Conservation (phyloP, 2,329 filamentous ascomycete species). For the Paraphoma chrysanthemicola region DNA sequence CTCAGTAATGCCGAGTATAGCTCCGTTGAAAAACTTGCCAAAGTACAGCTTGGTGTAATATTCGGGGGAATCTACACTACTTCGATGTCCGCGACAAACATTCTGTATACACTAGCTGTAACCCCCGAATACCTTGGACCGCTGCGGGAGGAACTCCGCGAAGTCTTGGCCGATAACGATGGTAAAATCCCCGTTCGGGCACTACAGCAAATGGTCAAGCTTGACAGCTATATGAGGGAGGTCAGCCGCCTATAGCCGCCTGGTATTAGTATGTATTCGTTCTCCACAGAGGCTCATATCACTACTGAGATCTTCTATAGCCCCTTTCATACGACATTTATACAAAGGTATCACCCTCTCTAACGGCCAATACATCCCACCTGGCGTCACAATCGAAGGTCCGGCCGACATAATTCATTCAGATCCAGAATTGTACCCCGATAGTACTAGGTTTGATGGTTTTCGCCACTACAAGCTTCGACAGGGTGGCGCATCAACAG, state of each 20-base stretch:
- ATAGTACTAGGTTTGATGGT: slow-evolving; percentile 36
- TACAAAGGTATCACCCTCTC: slow-evolving; percentile 60
- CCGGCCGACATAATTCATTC: slow-evolving; percentile 35
- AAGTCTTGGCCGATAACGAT: slow-evolving; percentile 47
- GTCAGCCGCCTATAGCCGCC: slow-evolving; percentile 33
- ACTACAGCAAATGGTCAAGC: slow-evolving; percentile 43
- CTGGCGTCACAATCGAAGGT: slow-evolving; percentile 43
- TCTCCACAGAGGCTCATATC: neutral
- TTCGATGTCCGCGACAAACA: slow-evolving; percentile 31
- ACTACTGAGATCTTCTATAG: slow-evolving; percentile 4
- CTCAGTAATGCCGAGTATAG: slow-evolving; percentile 21
- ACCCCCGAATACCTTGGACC: slow-evolving; percentile 52
- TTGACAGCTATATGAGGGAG: slow-evolving; percentile 49
- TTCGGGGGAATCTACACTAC: slow-evolving; percentile 44
- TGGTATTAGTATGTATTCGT: slow-evolving; percentile 23
- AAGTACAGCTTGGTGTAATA: slow-evolving; percentile 31
- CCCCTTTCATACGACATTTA: slow-evolving; percentile 60
- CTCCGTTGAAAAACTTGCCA: slow-evolving; percentile 19
- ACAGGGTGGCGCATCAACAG: slow-evolving; percentile 19
- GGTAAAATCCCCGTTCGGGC: slow-evolving; percentile 37
- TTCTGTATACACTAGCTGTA: slow-evolving; percentile 39
- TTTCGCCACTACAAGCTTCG: slow-evolving; percentile 41
- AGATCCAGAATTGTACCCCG: slow-evolving; percentile 30
- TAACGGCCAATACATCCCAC: slow-evolving; percentile 58
- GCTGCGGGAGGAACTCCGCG: slow-evolving; percentile 49